Evolutionary conservation across 192 early-diverging fungal genomes (phyloP).

Genomic region (Phycomyces blakesleeanus): DNA sequence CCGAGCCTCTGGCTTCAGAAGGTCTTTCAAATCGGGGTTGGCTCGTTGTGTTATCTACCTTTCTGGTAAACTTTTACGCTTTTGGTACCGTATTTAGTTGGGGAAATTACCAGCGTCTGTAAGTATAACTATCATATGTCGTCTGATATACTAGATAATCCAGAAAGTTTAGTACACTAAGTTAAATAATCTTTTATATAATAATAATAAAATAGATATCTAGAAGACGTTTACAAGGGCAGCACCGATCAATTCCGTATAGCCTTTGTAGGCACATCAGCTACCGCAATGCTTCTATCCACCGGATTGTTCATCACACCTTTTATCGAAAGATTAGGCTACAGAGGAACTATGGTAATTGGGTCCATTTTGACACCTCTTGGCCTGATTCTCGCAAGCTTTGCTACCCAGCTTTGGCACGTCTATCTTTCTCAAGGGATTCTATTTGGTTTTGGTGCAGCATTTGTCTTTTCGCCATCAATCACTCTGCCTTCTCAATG

Average conservation of each 20-base stretch:
- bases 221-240: constrained; percentile 25
- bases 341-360: constrained; percentile 26
- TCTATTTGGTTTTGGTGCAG: constrained; percentile 55
- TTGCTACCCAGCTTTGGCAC: constrained; percentile 62
- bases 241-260: constrained; percentile 24
- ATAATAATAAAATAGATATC: constrained; percentile 9
- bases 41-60: constrained; percentile 28
- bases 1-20: not conserved
- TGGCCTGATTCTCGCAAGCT: constrained; percentile 56
- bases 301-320: constrained; percentile 31
- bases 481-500: constrained; percentile 60
- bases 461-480: constrained; percentile 55
- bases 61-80: constrained; percentile 33
- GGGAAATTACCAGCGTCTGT: constrained; percentile 31
- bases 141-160: too few species aligned
- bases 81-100: constrained; percentile 30
- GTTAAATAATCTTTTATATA: not conserved
- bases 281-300: constrained; percentile 18
- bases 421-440: constrained; percentile 64
- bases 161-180: too few species aligned
- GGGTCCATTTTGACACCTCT: constrained; percentile 40
- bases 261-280: constrained; percentile 35
- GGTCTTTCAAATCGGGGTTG: constrained; percentile 24
- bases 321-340: constrained; percentile 28
- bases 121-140: not conserved